Percentiles rank a stretch among this genome's conserved stretches.
Conservation (phyloP, 352 stramenopile species). For the Phytopythium mirpurense region DNA sequence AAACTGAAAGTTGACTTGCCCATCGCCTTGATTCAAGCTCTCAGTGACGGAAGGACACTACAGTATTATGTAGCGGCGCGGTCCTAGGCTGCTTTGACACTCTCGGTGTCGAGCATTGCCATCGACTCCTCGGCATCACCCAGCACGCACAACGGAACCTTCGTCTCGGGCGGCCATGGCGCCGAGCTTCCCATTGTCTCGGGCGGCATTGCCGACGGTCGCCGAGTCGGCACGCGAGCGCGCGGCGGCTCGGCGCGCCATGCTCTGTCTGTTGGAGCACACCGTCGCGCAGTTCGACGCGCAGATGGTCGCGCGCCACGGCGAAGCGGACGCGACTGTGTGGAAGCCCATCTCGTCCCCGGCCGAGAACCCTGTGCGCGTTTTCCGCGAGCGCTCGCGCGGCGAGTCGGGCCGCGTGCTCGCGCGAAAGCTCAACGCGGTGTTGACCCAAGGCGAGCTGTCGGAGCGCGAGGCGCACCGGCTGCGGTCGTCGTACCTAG, state of each 20-base stretch:
- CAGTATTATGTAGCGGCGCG: too few species aligned
- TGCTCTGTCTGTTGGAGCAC: slow-evolving; percentile 23
- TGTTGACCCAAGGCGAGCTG: background rate
- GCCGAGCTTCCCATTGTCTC: slow-evolving; percentile 29
- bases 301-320: slow-evolving; percentile 13
- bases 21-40: too few species aligned
- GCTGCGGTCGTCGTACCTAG: slow-evolving; percentile 6
- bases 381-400: slow-evolving; percentile 16
- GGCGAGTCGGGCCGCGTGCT: slow-evolving; percentile 12
- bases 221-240: slow-evolving; percentile 11
- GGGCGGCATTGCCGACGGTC: slow-evolving; percentile 23
- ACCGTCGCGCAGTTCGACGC: slow-evolving; percentile 16
- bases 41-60: too few species aligned
- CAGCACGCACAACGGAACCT: slow-evolving; percentile 6
- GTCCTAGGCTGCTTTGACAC: too few species aligned
- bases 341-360: slow-evolving; percentile 21
- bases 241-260: slow-evolving; percentile 20
- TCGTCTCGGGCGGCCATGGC: slow-evolving; percentile 10
- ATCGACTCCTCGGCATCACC: too few species aligned
- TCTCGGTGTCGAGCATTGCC: too few species aligned
- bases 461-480: slow-evolving; percentile 4
- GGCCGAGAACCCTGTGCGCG: slow-evolving; percentile 8
- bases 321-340: slow-evolving; percentile 15
- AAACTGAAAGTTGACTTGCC: too few species aligned
- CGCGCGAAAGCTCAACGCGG: slow-evolving; percentile 5